phyloP scores from a whole-genome alignment of 768 basidiomycete species.

The Pilatotrama ljubarskyi region DNA sequence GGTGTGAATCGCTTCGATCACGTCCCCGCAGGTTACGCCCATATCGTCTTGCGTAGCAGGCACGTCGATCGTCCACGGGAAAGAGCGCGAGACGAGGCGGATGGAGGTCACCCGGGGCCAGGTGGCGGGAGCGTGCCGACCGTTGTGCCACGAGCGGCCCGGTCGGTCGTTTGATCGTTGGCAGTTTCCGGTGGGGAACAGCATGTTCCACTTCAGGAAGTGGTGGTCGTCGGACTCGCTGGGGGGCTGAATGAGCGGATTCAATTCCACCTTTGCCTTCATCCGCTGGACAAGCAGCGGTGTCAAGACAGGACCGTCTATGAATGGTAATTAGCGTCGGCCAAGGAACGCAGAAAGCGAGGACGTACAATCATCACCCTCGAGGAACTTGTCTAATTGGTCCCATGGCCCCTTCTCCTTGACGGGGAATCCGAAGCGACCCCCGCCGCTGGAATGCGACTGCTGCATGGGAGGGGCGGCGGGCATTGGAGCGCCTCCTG shows the following conservation, averaged over 20 bases:
- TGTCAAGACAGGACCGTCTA: slow-evolving; percentile 72
- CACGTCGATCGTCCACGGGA: slow-evolving; percentile 59
- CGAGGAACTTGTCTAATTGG: slow-evolving; percentile 38
- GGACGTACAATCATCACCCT: slow-evolving; percentile 45
- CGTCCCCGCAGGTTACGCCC: slow-evolving; percentile 69
- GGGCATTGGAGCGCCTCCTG: slow-evolving; percentile 1
- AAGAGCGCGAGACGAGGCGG: slow-evolving; percentile 50
- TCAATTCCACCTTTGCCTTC: slow-evolving; percentile 48
- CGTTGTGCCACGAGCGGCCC: slow-evolving; percentile 64
- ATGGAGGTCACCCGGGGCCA: slow-evolving; percentile 58
- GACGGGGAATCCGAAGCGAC: not conserved
- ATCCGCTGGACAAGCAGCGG: slow-evolving; percentile 57
- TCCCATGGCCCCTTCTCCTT: slow-evolving; percentile 23
- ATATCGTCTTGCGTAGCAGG: slow-evolving; percentile 42
- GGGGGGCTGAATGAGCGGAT: slow-evolving; percentile 58
- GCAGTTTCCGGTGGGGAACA: slow-evolving; percentile 59
- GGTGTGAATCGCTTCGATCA: slow-evolving; percentile 54
- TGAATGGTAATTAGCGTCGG: slow-evolving; percentile 5
- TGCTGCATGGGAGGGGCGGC: slow-evolving; percentile 19
- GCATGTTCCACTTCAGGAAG: slow-evolving; percentile 75
- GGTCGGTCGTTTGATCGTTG: slow-evolving; percentile 61
- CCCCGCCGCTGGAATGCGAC: slow-evolving; percentile 14
- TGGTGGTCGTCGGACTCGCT: slow-evolving; percentile 40
- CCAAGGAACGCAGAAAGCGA: not conserved
- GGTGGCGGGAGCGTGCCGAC: slow-evolving; percentile 65